Evolutionary conservation across 1,284 basidiomycete species (phyloP).

Genomic region (Heliocybe sulcata): DNA sequence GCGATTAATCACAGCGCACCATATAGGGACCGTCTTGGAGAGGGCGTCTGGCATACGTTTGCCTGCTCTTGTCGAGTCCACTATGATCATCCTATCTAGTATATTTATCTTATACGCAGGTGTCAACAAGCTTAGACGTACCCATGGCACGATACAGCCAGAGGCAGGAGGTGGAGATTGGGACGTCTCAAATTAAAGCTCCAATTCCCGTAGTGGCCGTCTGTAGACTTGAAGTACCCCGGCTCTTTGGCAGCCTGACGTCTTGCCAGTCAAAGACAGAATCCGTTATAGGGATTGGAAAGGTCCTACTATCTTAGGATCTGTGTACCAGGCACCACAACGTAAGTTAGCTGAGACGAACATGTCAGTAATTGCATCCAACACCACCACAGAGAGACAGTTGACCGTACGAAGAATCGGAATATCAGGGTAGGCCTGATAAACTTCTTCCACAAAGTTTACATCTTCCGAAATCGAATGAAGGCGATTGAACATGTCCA

Average conservation of each 20-base stretch:
- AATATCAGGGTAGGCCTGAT: slow-evolving; percentile 45
- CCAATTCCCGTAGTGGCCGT: slow-evolving; percentile 89
- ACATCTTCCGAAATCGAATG: slow-evolving; percentile 82
- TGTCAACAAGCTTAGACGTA: slow-evolving; percentile 22
- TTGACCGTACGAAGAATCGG: slow-evolving; percentile 54
- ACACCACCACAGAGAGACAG: not conserved
- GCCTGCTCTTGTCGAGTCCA: slow-evolving; percentile 91
- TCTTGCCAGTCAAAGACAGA: slow-evolving; percentile 6
- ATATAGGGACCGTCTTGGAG: slow-evolving; percentile 92
- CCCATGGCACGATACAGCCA: slow-evolving; percentile 55
- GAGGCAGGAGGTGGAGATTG: slow-evolving; percentile 74
- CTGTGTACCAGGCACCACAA: slow-evolving; percentile 92
- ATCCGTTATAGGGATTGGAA: not conserved
- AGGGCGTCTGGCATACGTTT: slow-evolving; percentile 95
- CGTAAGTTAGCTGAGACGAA: slow-evolving; percentile 71
- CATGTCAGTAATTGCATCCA: slow-evolving; percentile 5
- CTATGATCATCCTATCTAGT: slow-evolving; percentile 63
- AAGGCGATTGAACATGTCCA: slow-evolving; percentile 79
- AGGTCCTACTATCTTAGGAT: slow-evolving; percentile 51
- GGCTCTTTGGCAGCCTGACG: slow-evolving; percentile 23
- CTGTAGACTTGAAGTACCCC: slow-evolving; percentile 97
- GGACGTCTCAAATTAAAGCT: slow-evolving; percentile 81
- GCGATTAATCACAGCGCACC: slow-evolving; percentile 90
- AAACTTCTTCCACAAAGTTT: slow-evolving; percentile 58
- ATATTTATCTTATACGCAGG: not conserved